phyloP scores from a whole-genome alignment of 495 filamentous ascomycete genomes.

The Penicillium egyptiacum region DNA sequence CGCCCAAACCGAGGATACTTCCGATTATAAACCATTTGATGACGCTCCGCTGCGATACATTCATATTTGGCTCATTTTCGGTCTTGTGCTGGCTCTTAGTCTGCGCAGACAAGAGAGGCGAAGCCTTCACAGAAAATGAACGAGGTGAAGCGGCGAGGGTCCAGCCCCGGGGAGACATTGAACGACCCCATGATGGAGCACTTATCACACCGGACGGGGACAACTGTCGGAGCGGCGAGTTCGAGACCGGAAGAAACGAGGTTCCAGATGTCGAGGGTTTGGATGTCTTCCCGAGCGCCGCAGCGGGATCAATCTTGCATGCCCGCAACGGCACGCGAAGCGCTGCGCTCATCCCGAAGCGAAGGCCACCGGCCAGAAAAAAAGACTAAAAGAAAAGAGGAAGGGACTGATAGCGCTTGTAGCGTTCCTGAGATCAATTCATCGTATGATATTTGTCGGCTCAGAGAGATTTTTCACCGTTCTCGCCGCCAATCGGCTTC shows the following conservation, averaged over 20 bases:
- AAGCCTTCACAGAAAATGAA: constrained; percentile 21
- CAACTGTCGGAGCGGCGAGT: constrained; percentile 5
- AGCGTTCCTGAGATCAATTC: constrained; percentile 14
- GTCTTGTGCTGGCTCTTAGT: constrained; percentile 9
- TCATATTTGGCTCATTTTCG: constrained; percentile 17
- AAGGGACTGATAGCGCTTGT: constrained; percentile 2
- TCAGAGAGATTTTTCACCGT: constrained; percentile 28
- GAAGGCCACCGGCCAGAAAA: constrained; percentile 7
- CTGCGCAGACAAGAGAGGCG: constrained; percentile 20
- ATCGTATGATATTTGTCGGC: constrained; percentile 19
- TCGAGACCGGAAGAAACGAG: constrained; percentile 12
- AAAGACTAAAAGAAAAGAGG: not conserved
- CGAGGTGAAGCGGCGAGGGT: constrained; percentile 4
- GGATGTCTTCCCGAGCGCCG: constrained; percentile 27
- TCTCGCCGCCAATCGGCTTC: constrained; percentile 34
- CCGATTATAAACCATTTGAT: constrained; percentile 53
- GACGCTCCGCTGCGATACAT: constrained; percentile 28
- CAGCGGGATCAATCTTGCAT: constrained; percentile 34
- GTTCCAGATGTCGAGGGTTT: constrained; percentile 22
- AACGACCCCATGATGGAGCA: constrained; percentile 4
- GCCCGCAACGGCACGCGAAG: constrained; percentile 43
- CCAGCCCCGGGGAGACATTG: not conserved
- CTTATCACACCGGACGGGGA: constrained; percentile 1
- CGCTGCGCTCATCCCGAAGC: constrained; percentile 42
- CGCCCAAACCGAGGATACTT: constrained; percentile 54